Evolutionary conservation across 2,329 filamentous ascomycete species (phyloP).

Genomic region (Aurifilum marmelostoma): DNA sequence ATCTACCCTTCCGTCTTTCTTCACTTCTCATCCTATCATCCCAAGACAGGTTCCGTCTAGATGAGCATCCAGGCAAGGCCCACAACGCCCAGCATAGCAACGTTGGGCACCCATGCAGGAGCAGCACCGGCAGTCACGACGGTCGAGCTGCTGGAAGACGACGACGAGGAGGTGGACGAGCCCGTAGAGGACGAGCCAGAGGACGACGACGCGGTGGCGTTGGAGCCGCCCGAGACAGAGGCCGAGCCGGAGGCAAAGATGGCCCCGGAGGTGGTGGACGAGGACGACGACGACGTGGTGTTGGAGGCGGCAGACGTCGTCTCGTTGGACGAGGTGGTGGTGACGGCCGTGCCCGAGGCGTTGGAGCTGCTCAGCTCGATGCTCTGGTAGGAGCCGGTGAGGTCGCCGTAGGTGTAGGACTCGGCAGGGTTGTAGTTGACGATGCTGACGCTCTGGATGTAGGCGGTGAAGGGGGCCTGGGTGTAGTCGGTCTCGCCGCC

Average conservation of each 20-base stretch:
- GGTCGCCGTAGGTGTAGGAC: conserved; percentile 47
- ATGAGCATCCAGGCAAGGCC: conserved; percentile 3
- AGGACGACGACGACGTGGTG: neutral
- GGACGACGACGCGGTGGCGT: neutral
- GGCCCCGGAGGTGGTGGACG: neutral
- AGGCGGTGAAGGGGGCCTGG: conserved; percentile 47
- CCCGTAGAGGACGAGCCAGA: neutral
- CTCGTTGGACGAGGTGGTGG: conserved; percentile 19
- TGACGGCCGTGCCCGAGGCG: conserved; percentile 12
- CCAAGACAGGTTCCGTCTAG: neutral
- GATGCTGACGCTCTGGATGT: conserved; percentile 50
- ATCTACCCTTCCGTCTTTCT: neutral
- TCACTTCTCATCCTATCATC: neutral
- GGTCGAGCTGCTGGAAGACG: neutral
- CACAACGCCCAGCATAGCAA: neutral
- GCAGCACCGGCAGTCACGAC: conserved; percentile 9
- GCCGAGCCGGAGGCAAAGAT: neutral
- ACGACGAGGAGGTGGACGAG: neutral
- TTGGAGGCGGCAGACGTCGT: neutral
- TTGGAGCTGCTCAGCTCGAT: conserved; percentile 41
- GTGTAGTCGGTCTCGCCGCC: conserved; percentile 59
- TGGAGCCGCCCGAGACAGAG: neutral
- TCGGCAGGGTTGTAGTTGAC: conserved; percentile 45
- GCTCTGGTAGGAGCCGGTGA: conserved; percentile 46
- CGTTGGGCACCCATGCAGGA: conserved; percentile 4